Percentiles rank a stretch among this genome's conserved stretches.
Evolutionary conservation across 352 stramenopile species (phyloP).

Genomic region (Globisporangium paroecandrum): DNA sequence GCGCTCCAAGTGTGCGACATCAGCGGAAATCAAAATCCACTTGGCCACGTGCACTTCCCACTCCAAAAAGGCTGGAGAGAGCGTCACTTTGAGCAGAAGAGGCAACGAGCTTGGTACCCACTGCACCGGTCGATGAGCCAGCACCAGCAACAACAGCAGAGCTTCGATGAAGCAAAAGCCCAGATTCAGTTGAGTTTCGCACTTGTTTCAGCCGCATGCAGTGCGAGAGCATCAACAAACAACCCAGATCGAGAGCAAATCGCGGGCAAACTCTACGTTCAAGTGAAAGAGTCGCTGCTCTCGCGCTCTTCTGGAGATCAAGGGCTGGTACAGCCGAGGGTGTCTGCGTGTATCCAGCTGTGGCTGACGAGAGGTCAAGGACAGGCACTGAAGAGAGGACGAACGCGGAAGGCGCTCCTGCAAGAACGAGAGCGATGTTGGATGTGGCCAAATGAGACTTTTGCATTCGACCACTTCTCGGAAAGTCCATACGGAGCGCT

Average conservation of each 20-base stretch:
- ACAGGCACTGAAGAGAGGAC: background rate
- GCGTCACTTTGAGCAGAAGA: background rate
- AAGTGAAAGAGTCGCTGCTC: slow-evolving; percentile 4
- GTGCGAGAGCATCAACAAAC: background rate
- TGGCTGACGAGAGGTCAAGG: background rate
- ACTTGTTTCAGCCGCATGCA: background rate
- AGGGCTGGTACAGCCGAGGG: slow-evolving; percentile 2
- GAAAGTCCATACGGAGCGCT: background rate
- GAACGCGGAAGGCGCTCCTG: slow-evolving; percentile 9
- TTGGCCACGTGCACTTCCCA: slow-evolving; percentile 28
- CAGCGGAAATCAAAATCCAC: slow-evolving; percentile 7
- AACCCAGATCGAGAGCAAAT: background rate
- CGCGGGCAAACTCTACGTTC: slow-evolving; percentile 6
- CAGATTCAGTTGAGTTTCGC: slow-evolving; percentile 12
- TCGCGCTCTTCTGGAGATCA: background rate
- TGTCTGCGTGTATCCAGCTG: slow-evolving; percentile 16
- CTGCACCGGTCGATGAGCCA: background rate
- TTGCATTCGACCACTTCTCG: slow-evolving; percentile 3
- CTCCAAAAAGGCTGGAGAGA: slow-evolving; percentile 30
- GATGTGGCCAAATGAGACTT: slow-evolving; percentile 27
- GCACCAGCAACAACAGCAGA: background rate
- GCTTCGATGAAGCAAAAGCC: background rate
- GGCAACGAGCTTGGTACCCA: slow-evolving; percentile 10
- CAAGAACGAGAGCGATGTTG: slow-evolving; percentile 8
- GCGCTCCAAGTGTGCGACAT: slow-evolving; percentile 24